Evolutionary conservation across 2,329 filamentous ascomycete species (phyloP).

Genomic region (Stromatinia cepivora): DNA sequence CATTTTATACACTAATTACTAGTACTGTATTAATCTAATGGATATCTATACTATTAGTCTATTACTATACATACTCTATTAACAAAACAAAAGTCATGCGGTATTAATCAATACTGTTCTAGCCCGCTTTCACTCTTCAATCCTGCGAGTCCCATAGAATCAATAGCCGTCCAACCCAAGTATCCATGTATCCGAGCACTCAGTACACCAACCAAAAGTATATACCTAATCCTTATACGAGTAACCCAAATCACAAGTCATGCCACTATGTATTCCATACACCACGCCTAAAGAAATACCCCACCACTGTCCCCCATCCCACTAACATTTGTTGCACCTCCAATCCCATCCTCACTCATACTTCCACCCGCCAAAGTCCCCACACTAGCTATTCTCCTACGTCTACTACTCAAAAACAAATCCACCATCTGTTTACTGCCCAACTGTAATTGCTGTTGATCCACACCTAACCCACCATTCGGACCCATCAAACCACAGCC

Average conservation of each 20-base stretch:
- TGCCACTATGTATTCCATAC: background rate
- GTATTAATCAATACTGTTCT: background rate
- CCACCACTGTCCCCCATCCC: background rate
- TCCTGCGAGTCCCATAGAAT: background rate
- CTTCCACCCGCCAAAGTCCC: slow-evolving; percentile 43
- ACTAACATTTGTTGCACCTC: background rate
- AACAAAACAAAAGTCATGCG: background rate
- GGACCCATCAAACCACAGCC: slow-evolving; percentile 32
- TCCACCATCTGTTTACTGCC: slow-evolving; percentile 57
- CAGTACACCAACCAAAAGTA: background rate
- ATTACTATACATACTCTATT: too few species aligned
- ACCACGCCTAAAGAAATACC: slow-evolving; percentile 1
- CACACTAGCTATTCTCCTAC: slow-evolving; percentile 44
- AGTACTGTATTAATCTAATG: background rate
- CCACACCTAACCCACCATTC: slow-evolving; percentile 29
- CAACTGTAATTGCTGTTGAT: slow-evolving; percentile 43
- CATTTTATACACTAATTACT: background rate
- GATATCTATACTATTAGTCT: background rate
- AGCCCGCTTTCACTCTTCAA: background rate
- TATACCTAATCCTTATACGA: background rate
- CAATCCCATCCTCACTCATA: slow-evolving; percentile 2
- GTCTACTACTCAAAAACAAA: slow-evolving; percentile 52
- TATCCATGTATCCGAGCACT: background rate
- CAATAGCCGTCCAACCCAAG: background rate
- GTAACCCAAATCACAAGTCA: background rate